Evolutionary conservation across 164 flowering plant species (phyloP).

Genomic region (Nymphaea thermarum): DNA sequence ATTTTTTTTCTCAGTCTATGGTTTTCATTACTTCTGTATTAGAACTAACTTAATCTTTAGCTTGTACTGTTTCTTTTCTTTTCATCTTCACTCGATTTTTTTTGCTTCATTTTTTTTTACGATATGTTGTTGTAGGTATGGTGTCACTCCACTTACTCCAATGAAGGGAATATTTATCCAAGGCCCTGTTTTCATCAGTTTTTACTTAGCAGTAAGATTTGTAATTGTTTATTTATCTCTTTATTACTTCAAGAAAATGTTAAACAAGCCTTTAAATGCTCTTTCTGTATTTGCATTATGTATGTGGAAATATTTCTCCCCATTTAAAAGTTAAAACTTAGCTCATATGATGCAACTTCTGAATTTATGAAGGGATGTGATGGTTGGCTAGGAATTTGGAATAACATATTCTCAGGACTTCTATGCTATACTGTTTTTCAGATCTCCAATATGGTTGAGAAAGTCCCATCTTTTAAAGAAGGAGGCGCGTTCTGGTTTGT

Average conservation of each 20-base stretch:
- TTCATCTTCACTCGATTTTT: neutral
- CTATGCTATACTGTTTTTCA: slow-evolving; percentile 5
- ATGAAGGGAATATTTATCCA: slow-evolving; percentile 70
- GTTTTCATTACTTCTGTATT: too few species aligned
- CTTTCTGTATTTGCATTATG: too few species aligned
- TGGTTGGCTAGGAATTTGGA: neutral
- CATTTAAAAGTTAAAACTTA: too few species aligned
- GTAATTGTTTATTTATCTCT: too few species aligned
- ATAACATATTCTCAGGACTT: neutral
- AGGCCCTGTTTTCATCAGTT: slow-evolving; percentile 78
- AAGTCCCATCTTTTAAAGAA: slow-evolving; percentile 71
- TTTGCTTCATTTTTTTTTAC: neutral
- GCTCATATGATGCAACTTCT: too few species aligned
- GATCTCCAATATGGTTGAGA: slow-evolving; percentile 78
- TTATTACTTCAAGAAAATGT: too few species aligned
- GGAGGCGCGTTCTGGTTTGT: slow-evolving; percentile 87
- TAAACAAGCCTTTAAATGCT: too few species aligned
- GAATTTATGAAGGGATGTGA: too few species aligned
- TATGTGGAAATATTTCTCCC: too few species aligned
- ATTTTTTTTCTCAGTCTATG: too few species aligned
- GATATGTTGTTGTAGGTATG: slow-evolving; percentile 37
- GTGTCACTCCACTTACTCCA: slow-evolving; percentile 70
- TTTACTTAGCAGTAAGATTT: slow-evolving; percentile 71
- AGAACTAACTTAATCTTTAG: slow-evolving; percentile 19
- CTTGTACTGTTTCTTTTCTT: neutral